Evolutionary conservation across 139 green algal species (phyloP).

Genomic region (Picochlorum sp.): DNA sequence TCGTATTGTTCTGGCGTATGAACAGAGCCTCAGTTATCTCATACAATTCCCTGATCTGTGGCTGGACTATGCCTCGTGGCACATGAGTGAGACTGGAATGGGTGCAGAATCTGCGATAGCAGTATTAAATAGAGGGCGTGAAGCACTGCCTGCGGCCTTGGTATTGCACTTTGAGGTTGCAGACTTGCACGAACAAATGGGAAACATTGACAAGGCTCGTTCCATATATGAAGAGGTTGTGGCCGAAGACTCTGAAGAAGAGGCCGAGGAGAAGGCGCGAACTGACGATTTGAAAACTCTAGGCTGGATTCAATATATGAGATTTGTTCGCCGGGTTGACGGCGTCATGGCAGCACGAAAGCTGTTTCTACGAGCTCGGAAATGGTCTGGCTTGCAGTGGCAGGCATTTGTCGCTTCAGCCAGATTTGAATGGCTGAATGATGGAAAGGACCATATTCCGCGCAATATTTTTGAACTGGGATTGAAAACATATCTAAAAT

Average conservation of each 20-base stretch:
- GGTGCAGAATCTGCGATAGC: slow-evolving; percentile 13
- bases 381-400: slow-evolving; percentile 55
- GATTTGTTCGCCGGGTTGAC: slow-evolving; percentile 55
- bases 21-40: slow-evolving; percentile 71
- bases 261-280: neutral
- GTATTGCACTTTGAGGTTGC: slow-evolving; percentile 71
- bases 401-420: slow-evolving; percentile 78
- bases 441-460: slow-evolving; percentile 57
- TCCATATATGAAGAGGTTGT: slow-evolving; percentile 47
- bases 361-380: slow-evolving; percentile 74
- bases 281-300: slow-evolving; percentile 30
- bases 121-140: slow-evolving; percentile 39
- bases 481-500: slow-evolving; percentile 52
- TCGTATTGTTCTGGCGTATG: slow-evolving; percentile 67
- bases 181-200: slow-evolving; percentile 58
- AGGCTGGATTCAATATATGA: slow-evolving; percentile 81
- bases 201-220: slow-evolving; percentile 38
- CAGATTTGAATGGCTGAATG: slow-evolving; percentile 68
- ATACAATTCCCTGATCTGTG: slow-evolving; percentile 57
- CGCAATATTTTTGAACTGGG: slow-evolving; percentile 91
- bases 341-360: slow-evolving; percentile 49
- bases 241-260: neutral
- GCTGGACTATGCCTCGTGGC: slow-evolving; percentile 39
- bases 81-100: slow-evolving; percentile 9
- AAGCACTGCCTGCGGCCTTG: slow-evolving; percentile 50